A percentile compares a stretch with the other conserved stretches of the same genome.
Conservation (phyloP, 768 basidiomycete species). For the Kwoniella heveanensis region DNA sequence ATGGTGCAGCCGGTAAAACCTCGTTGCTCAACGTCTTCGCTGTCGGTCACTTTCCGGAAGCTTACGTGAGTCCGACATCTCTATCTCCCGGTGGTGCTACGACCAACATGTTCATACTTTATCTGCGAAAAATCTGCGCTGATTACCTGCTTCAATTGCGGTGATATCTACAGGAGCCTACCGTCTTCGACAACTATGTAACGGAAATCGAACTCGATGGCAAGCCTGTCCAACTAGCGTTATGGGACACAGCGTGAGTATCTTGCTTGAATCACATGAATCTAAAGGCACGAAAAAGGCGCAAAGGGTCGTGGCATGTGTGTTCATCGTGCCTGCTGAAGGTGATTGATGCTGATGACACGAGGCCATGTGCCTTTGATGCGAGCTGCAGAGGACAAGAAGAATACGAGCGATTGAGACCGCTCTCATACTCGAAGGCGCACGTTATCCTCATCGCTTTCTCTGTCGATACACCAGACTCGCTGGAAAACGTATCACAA, state of each 20-base stretch:
- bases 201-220: slow-evolving; percentile 97
- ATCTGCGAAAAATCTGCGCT: background rate
- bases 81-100: no score
- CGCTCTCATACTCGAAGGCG: slow-evolving; percentile 96
- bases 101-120: no score
- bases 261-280: background rate
- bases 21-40: slow-evolving; percentile 48
- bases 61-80: slow-evolving; percentile 26
- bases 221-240: slow-evolving; percentile 92
- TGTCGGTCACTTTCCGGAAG: slow-evolving; percentile 55
- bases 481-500: slow-evolving; percentile 88
- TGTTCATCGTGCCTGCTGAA: background rate
- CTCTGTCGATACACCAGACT: slow-evolving; percentile 93
- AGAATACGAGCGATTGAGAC: slow-evolving; percentile 97
- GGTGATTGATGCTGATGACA: background rate
- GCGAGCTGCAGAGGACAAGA: slow-evolving; percentile 76
- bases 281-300: background rate
- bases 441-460: slow-evolving; percentile 99
- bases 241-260: slow-evolving; percentile 99
- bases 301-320: background rate
- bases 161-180: slow-evolving; percentile 62
- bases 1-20: slow-evolving; percentile 94
- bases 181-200: slow-evolving; percentile 93
- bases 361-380: background rate
- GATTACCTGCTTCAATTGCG: slow-evolving; percentile 10